Conservation (phyloP, 306 rosid genomes). For the Begonia masoniana region DNA sequence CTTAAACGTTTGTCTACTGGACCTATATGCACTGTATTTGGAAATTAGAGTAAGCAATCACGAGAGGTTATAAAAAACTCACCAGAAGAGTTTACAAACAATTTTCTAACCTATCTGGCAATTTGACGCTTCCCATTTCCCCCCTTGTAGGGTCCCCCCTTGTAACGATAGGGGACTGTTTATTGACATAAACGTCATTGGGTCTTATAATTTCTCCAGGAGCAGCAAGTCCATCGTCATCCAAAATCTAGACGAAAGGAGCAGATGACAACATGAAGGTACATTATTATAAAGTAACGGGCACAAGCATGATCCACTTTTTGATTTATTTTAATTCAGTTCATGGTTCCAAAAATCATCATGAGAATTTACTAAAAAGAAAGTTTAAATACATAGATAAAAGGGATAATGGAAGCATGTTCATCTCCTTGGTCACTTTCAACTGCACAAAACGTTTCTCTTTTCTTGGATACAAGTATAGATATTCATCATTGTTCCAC, state of each 20-base stretch:
- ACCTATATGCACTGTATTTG: constrained; percentile 41
- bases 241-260: constrained; percentile 38
- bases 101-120: constrained; percentile 40
- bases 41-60: constrained; percentile 17
- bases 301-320: no score
- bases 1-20: constrained; percentile 30
- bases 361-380: no score
- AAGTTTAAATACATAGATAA: no score
- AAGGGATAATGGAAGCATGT: no score
- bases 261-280: no score
- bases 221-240: constrained; percentile 89
- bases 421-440: no score
- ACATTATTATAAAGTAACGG: no score
- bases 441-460: no score
- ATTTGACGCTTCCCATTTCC: background rate
- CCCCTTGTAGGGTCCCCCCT: constrained; percentile 5
- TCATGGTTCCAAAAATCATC: no score
- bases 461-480: no score
- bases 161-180: constrained; percentile 50
- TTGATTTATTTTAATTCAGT: no score
- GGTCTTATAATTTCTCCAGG: constrained; percentile 77
- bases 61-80: background rate
- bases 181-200: constrained; percentile 53
- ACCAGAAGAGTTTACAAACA: background rate
- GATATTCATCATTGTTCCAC: no score